Evolutionary conservation across 306 rosid species (phyloP).

Genomic region (Dryas octopetala): DNA sequence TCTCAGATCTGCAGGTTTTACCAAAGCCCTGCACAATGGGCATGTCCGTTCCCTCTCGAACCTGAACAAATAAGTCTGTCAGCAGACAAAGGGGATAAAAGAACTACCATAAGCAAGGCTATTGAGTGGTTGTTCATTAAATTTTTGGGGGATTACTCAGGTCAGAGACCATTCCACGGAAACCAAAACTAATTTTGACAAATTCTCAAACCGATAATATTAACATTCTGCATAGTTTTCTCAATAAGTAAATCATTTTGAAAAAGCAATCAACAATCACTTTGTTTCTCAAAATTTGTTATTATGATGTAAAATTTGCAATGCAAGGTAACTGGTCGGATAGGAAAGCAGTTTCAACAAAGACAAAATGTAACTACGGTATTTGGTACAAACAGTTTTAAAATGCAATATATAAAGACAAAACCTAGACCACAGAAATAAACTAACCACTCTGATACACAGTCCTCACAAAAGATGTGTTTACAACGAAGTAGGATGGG

Average conservation of each 20-base stretch:
- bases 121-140: background rate
- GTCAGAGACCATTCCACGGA: background rate
- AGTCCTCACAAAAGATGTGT: conserved; percentile 97
- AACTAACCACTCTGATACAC: conserved; percentile 91
- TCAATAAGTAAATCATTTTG: background rate
- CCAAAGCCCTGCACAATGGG: conserved; percentile 96
- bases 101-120: background rate
- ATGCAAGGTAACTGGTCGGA: background rate
- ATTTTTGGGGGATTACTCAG: background rate
- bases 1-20: conserved; percentile 88
- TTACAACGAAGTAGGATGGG: conserved; percentile 91
- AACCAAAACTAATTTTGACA: background rate
- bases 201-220: background rate
- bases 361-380: background rate
- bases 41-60: conserved; percentile 98
- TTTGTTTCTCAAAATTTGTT: background rate
- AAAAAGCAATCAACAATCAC: background rate
- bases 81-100: conserved; percentile 6
- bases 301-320: background rate
- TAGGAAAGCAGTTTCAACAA: background rate
- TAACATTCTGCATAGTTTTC: no score
- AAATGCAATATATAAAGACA: background rate
- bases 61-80: conserved; percentile 46
- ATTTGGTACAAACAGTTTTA: background rate
- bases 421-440: background rate